Percentiles rank a stretch among this genome's conserved stretches.
phyloP scores from a whole-genome alignment of 73 alveolate genomes.

The Paramecium bursaria region DNA sequence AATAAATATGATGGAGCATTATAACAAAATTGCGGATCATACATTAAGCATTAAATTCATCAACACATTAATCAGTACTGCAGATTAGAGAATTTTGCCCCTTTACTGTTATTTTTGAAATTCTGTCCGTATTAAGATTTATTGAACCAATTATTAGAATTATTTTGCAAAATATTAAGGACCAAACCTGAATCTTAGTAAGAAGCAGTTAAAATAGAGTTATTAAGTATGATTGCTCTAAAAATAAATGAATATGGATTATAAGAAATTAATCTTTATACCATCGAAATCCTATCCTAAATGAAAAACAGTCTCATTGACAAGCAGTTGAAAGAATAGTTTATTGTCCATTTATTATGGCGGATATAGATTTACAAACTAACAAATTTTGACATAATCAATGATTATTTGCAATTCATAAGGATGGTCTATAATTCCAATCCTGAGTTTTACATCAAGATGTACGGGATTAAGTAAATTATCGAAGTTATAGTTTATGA shows the following conservation, averaged over 20 bases:
- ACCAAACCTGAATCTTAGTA: conserved; percentile 39
- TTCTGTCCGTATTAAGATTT: background rate
- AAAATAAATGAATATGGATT: conserved; percentile 40
- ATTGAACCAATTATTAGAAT: background rate
- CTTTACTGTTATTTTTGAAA: conserved; percentile 1
- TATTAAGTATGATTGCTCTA: conserved; percentile 42
- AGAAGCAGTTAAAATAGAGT: conserved; percentile 24
- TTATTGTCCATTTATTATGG: conserved; percentile 25
- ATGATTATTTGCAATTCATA: conserved; percentile 15
- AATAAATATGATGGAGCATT: conserved; percentile 50
- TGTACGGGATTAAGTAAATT: conserved; percentile 18
- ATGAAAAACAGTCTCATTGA: background rate
- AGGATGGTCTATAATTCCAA: conserved; percentile 20
- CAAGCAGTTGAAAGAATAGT: background rate
- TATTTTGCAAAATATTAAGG: background rate
- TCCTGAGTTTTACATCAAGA: conserved; percentile 23
- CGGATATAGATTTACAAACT: conserved; percentile 16
- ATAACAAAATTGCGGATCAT: conserved; percentile 23
- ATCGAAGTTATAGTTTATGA: conserved; percentile 29
- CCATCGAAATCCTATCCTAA: conserved; percentile 35
- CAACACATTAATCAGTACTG: conserved; percentile 9
- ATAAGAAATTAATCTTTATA: background rate
- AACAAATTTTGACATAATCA: background rate
- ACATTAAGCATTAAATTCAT: background rate
- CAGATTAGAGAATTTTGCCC: conserved; percentile 51